Percentiles rank a stretch among this genome's conserved stretches.
Evolutionary conservation across 768 basidiomycete genomes (phyloP).

Genomic region (Lactifluus piperatus): DNA sequence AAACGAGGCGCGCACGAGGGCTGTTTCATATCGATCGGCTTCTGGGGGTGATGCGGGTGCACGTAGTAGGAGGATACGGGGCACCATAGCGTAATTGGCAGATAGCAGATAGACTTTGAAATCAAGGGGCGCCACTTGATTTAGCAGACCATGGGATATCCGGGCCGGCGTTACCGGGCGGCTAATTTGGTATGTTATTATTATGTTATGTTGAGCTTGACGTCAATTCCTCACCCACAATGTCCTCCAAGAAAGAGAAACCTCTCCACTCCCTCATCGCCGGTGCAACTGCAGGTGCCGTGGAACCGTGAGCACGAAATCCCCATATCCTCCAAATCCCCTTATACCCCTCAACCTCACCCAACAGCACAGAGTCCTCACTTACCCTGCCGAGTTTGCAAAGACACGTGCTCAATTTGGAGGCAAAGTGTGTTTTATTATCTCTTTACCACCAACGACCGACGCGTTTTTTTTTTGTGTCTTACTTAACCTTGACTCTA

Average conservation of each 20-base stretch:
- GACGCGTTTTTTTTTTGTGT: background rate
- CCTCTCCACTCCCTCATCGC: slow-evolving; percentile 82
- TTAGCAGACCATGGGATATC: too few species aligned
- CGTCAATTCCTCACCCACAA: slow-evolving; percentile 17
- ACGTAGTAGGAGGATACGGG: slow-evolving; percentile 36
- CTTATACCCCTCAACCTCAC: slow-evolving; percentile 27
- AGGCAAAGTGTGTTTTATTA: slow-evolving; percentile 44
- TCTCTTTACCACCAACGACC: background rate
- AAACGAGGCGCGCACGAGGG: slow-evolving; percentile 42
- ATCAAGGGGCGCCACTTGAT: too few species aligned
- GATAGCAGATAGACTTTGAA: too few species aligned
- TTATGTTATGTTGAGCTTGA: too few species aligned
- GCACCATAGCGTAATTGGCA: too few species aligned
- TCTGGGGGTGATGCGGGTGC: slow-evolving; percentile 26
- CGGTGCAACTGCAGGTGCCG: slow-evolving; percentile 84
- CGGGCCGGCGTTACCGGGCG: too few species aligned
- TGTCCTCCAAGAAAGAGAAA: slow-evolving; percentile 63
- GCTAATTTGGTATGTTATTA: too few species aligned
- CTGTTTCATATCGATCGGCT: slow-evolving; percentile 51
- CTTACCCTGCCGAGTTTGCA: slow-evolving; percentile 86
- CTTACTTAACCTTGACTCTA: background rate
- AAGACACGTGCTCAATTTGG: slow-evolving; percentile 93
- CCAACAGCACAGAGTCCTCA: slow-evolving; percentile 55
- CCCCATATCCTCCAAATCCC: background rate
- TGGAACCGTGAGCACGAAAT: slow-evolving; percentile 67